Base-by-base conservation (phyloP, 371 early-diverging fungal genomes). In the Modicella reniformis region DNA sequence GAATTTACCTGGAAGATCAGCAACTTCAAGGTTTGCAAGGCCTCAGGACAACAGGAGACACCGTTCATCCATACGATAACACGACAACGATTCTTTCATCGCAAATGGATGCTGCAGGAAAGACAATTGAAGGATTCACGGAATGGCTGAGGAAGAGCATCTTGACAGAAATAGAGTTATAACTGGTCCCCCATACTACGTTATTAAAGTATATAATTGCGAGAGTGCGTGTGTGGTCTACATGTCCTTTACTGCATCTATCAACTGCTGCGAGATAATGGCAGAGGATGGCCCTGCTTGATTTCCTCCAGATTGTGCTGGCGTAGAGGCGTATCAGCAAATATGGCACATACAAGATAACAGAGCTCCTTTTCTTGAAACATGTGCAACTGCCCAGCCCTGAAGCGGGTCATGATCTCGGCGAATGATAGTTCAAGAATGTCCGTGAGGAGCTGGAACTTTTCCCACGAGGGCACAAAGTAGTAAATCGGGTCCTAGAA, bases 251-350 rank as follows among this genome's bases (percentile, higher is more conserved):
- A n/a, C n/a, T n/a, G n/a, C n/a, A n/a, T n/a, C n/a, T n/a, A n/a
- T n/a, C n/a, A n/a, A n/a, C n/a, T n/a, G n/a, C n/a, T n/a, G 7
- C 62, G 53, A 7, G 52, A 34, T 9, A 65, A 50, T 13, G 62
- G 59, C 52, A 65, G 53, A n/a, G 80, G 80, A 23, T 77, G 74
- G 3, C 80, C 74, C 10, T 79, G 69, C 19, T 54, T 55, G 53
- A 93, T 92, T 68, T 91, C 92, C n/a, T 81, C 75, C n/a, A 93
- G 67, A 67, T 87, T 90, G 26, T 75, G 70, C 28, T 83, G 82
- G 34, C 93, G 82, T 28, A 90, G 72, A 10, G 87, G 86, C 12
- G 91, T 90, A 59, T 92, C 91, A 8, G 92, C 88, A 83, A 93
- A 93, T 37, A 93, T 65, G 0, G 91, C 87, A 68, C 88, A 86